Conservation (phyloP, 75 land plant species). For the Cryptomeria japonica region DNA sequence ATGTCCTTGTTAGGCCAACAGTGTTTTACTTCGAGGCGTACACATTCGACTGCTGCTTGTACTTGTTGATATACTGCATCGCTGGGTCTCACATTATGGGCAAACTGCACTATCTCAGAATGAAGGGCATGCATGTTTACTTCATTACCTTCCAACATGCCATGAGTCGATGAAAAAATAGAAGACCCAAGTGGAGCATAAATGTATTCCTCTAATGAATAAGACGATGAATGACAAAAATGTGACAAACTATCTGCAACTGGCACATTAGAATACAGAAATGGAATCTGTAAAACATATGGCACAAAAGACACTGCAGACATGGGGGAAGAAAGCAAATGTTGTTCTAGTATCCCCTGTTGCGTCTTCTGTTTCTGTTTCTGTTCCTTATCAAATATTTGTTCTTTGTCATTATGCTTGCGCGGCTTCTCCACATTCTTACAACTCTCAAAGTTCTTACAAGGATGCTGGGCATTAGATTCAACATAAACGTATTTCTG, state of each 20-base stretch:
- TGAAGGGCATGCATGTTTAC: slow-evolving; percentile 33
- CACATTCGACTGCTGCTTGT: slow-evolving; percentile 46
- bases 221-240: background rate
- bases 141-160: background rate
- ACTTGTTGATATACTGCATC: slow-evolving; percentile 27
- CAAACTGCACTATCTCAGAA: slow-evolving; percentile 38
- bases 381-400: background rate
- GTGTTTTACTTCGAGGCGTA: slow-evolving; percentile 32
- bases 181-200: background rate
- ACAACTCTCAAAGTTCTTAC: background rate
- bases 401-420: background rate
- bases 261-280: too few relatives aligned
- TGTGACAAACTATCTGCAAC: too few relatives aligned
- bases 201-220: background rate
- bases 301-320: background rate
- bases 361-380: background rate
- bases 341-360: background rate
- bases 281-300: background rate
- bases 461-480: background rate
- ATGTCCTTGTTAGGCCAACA: slow-evolving; percentile 46
- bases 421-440: background rate
- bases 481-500: background rate
- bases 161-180: background rate
- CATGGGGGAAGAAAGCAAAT: background rate
- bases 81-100: slow-evolving; percentile 34